Percentiles rank a stretch among this genome's conserved stretches.
phyloP scores from a whole-genome alignment of 441 rosid species.

The Gossypium lobatum region DNA sequence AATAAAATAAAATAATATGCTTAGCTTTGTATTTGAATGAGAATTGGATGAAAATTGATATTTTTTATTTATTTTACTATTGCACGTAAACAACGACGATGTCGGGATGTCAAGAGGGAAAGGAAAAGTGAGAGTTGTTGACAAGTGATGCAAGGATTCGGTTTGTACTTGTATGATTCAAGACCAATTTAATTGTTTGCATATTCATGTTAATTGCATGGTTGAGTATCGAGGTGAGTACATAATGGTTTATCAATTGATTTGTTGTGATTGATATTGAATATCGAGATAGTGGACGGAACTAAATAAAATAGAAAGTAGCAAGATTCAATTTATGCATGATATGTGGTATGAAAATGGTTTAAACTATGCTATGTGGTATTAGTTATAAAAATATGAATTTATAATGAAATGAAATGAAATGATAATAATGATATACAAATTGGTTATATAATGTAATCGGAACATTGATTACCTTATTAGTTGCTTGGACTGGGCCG shows the following conservation, averaged over 20 bases:
- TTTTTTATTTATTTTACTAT: neutral
- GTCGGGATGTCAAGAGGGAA: neutral
- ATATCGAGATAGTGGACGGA: neutral
- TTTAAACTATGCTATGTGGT: neutral
- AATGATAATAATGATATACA: too few species aligned
- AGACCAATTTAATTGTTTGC: neutral
- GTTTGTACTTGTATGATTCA: neutral
- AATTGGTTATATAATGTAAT: too few species aligned
- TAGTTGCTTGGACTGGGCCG: too few species aligned
- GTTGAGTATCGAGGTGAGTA: too few species aligned
- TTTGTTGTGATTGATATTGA: too few species aligned
- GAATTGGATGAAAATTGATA: neutral
- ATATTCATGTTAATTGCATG: neutral
- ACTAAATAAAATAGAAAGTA: neutral
- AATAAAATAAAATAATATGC: too few species aligned
- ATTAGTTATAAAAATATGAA: too few species aligned
- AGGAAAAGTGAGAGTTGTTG: neutral
- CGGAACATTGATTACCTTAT: too few species aligned
- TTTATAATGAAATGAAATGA: too few species aligned
- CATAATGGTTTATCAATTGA: too few species aligned
- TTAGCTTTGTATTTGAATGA: neutral
- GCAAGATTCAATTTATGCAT: neutral
- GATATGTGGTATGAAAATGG: neutral
- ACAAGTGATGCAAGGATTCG: neutral
- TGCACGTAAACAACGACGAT: too few species aligned